Evolutionary conservation across 1,284 basidiomycete genomes (phyloP).

Genomic region (Polyporus tsugae): DNA sequence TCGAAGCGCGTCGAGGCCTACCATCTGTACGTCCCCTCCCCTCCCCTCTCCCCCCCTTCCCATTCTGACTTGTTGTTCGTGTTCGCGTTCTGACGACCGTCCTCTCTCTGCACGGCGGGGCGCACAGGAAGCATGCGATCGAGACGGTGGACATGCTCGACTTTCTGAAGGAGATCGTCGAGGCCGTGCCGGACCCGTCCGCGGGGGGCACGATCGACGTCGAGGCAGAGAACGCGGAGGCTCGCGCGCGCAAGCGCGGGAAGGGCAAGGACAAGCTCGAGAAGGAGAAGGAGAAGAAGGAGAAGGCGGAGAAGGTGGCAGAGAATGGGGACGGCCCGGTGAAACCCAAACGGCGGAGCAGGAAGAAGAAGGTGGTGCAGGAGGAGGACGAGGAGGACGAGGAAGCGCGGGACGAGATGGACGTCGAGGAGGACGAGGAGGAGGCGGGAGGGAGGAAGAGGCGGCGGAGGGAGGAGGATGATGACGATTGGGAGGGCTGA

Average conservation of each 20-base stretch:
- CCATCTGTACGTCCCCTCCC: conserved; percentile 81
- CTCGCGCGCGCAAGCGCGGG: conserved; percentile 62
- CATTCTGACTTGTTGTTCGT: conserved; percentile 3
- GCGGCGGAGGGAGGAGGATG: conserved; percentile 14
- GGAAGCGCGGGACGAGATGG: conserved; percentile 12
- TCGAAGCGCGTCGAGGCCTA: conserved; percentile 94
- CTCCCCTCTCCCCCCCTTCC: not conserved
- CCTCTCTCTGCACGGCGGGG: not conserved
- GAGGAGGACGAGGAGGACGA: conserved; percentile 16
- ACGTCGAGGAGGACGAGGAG: conserved; percentile 23
- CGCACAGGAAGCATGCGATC: conserved; percentile 89
- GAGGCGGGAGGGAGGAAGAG: conserved; percentile 15
- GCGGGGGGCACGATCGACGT: conserved; percentile 80
- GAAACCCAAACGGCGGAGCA: conserved; percentile 6
- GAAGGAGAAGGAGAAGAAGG: conserved; percentile 47
- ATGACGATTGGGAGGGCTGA: conserved; percentile 23
- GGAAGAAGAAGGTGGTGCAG: conserved; percentile 16
- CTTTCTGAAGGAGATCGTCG: conserved; percentile 96
- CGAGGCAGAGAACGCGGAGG: conserved; percentile 63
- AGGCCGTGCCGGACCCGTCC: conserved; percentile 88
- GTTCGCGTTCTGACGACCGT: conserved; percentile 15
- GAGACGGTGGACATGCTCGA: conserved; percentile 92
- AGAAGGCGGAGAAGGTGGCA: conserved; percentile 43
- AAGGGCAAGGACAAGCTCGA: conserved; percentile 61
- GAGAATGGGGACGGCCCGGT: conserved; percentile 22